Evolutionary conservation across 2,329 filamentous ascomycete species (phyloP).

Genomic region (Byssothecium circinans): DNA sequence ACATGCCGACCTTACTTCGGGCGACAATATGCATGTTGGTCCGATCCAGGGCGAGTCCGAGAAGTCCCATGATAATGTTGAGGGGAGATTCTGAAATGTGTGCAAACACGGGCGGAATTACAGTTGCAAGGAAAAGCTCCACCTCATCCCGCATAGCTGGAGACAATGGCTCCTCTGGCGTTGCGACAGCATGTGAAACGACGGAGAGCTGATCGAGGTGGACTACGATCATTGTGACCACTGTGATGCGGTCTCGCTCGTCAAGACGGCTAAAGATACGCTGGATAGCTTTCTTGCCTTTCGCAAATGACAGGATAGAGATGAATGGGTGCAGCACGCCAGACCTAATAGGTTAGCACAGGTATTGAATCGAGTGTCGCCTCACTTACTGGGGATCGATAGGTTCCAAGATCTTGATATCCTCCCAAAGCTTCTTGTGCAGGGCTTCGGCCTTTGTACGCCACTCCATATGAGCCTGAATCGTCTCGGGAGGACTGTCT

Average conservation of each 20-base stretch:
- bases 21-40: slow-evolving; percentile 83
- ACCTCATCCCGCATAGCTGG: slow-evolving; percentile 81
- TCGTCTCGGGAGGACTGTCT: slow-evolving; percentile 66
- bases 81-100: slow-evolving; percentile 91
- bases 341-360: slow-evolving; percentile 56
- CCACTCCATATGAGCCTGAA: slow-evolving; percentile 79
- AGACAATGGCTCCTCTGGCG: slow-evolving; percentile 70
- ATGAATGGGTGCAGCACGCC: slow-evolving; percentile 85
- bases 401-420: slow-evolving; percentile 90
- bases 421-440: slow-evolving; percentile 79
- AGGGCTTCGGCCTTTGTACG: slow-evolving; percentile 68
- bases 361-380: not conserved
- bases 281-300: slow-evolving; percentile 94
- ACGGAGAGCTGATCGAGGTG: slow-evolving; percentile 93
- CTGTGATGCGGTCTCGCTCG: slow-evolving; percentile 89
- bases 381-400: slow-evolving; percentile 61
- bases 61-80: slow-evolving; percentile 84
- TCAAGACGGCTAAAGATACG: slow-evolving; percentile 93
- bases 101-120: slow-evolving; percentile 86
- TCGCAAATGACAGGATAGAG: slow-evolving; percentile 87
- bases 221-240: slow-evolving; percentile 92
- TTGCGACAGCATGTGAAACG: slow-evolving; percentile 76
- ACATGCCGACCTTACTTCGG: slow-evolving; percentile 83
- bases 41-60: slow-evolving; percentile 79
- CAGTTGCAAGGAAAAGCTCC: slow-evolving; percentile 82